Percentiles rank a stretch among this genome's conserved stretches.
These are phyloP conservation scores for Cornus controversa DNA, from an alignment of 148 eudicot genomes.

Conservation along the genomic window DNA sequence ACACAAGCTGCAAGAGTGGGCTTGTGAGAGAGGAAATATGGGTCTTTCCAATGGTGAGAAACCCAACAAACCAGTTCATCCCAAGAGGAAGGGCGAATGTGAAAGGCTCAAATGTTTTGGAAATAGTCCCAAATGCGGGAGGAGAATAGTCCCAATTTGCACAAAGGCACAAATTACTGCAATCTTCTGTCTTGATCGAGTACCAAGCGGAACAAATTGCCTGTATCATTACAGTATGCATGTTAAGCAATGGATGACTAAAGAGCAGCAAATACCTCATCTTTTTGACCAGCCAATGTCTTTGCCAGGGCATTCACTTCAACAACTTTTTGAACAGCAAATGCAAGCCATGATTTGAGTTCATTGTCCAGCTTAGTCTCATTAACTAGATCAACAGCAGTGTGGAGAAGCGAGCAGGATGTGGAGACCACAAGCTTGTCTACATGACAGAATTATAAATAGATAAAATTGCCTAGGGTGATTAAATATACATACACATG, in stretches of 20 bases:
- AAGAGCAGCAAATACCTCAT: constrained; percentile 61
- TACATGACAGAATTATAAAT: constrained; percentile 21
- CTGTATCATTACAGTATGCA: neutral
- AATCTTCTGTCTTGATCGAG: neutral
- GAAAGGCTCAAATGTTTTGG: too few relatives aligned
- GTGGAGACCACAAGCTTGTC: constrained; percentile 97
- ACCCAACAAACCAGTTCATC: too few relatives aligned
- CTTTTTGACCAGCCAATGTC: constrained; percentile 82
- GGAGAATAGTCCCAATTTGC: too few relatives aligned
- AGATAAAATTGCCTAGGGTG: neutral
- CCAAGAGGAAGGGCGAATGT: too few relatives aligned
- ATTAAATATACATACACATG: neutral
- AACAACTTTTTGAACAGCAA: constrained; percentile 88
- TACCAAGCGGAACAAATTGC: neutral
- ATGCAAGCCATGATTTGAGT: constrained; percentile 94
- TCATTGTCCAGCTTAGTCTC: constrained; percentile 88
- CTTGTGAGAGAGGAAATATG: too few relatives aligned
- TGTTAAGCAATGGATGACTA: too few relatives aligned
- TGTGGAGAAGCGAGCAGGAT: constrained; percentile 96
- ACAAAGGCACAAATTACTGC: too few relatives aligned
- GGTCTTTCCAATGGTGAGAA: too few relatives aligned
- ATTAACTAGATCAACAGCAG: constrained; percentile 86
- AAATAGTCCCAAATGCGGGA: too few relatives aligned
- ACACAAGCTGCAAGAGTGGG: too few relatives aligned
- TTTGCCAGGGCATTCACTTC: constrained; percentile 95